A percentile compares a stretch with the other conserved stretches of the same genome.
phyloP scores from a whole-genome alignment of 2,329 filamentous ascomycete species.

The Cytospora piceae region DNA sequence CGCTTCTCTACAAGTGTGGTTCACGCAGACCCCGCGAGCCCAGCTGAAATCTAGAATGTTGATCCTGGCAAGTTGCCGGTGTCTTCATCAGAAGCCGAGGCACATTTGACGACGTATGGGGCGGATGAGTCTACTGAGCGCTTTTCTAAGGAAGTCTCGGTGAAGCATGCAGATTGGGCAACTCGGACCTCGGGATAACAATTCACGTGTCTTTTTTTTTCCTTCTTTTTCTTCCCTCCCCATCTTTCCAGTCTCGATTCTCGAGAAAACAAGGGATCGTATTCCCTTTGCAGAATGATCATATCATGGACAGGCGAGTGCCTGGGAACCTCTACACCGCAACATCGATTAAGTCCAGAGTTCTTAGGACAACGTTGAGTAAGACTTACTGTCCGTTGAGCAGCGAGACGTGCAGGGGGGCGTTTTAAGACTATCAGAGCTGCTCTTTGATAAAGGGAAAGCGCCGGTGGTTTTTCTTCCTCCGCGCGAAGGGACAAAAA shows the following conservation, averaged over 20 bases:
- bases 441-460: neutral
- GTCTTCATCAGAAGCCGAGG: neutral
- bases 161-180: too few relatives aligned
- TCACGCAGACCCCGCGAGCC: neutral
- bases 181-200: too few relatives aligned
- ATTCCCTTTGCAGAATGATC: neutral
- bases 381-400: neutral
- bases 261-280: neutral
- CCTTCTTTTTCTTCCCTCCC: neutral
- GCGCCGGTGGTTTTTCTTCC: too few relatives aligned
- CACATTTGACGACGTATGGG: neutral
- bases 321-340: too few relatives aligned
- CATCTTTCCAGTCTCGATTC: neutral
- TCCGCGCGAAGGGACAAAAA: neutral
- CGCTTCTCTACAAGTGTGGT: neutral
- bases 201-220: neutral
- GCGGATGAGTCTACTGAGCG: neutral
- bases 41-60: neutral
- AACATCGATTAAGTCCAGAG: too few relatives aligned
- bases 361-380: too few relatives aligned
- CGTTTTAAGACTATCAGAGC: neutral
- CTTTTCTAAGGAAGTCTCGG: neutral
- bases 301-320: too few relatives aligned
- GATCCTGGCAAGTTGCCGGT: neutral
- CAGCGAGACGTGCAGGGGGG: too few relatives aligned